Evolutionary conservation across 2,329 filamentous ascomycete species (phyloP), one percentile per base, ranked within the genome.

Genomic region (Colletotrichum lupini): DNA sequence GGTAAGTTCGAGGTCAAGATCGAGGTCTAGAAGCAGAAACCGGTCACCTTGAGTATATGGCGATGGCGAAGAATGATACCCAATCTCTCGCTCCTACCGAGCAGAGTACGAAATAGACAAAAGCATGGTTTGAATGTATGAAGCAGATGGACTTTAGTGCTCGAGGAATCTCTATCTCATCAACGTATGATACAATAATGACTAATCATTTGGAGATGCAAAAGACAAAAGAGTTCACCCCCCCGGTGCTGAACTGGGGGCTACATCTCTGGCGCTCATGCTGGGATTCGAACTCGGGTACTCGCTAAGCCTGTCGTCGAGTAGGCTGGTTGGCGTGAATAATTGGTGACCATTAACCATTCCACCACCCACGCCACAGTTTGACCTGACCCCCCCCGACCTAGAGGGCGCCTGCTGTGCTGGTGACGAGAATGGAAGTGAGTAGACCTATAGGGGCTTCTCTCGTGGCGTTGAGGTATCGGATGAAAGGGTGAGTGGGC

Each of bases 1-100:
- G 52, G 85, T 71, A 7, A 56, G 56, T 11, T 32, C 67, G 12
- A 74, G 74, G 14, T 75, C 76, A n/a, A 76, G 75, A 70, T 60
- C 70, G 16, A 59, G 63, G 12, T 75, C 74, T 11, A 57, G 72
- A 24, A 74, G 68, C 30, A 52, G 62, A 59, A 57, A 69, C 5
- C 56, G 68, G 55, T 73, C 65, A 26, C 37, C 64, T 4, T 74
- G 60, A 63, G 28, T 11, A 12, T 19, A 9, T 7, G 22, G 46
- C 53, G 22, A 11, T 53, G 28, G 62, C 11, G 2, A 14, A 24
- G 14, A 22, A 71, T 71, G 67, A 73, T 73, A 71, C 71, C 71
- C 71, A 71, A 8, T 14, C 12, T 16, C 24, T 53, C 16, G 5
- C 68, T 26, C 42, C 5, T 14, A 16, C 19, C 16, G 35, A 30